Base-by-base conservation (phyloP, 768 basidiomycete species). In the Termitomyces sp. region DNA sequence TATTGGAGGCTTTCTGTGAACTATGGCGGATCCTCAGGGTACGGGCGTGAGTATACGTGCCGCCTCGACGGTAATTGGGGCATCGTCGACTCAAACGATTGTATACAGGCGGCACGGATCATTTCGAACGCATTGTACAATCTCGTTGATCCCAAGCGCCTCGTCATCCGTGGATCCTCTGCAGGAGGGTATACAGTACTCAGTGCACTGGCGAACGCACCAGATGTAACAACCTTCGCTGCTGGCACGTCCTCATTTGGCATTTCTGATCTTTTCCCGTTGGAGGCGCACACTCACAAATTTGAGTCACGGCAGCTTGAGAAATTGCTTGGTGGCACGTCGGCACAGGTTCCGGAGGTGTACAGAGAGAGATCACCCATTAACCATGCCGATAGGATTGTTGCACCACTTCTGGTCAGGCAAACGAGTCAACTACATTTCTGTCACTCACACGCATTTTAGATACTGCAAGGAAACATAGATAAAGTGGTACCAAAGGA, bases 181-280 rank as follows among this genome's bases (percentile, higher is more conserved):
- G 80, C 89, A 4, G 90, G 91, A 2, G 91, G 91, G 0, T 90
- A 77, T 68, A 90, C 88, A 2, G 77, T 78, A 6, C 79, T 94
- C 35, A 69, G 84, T 10, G 68, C 72, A 2, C 54, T 79, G 4
- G 75, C 76, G 12, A 75, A 71, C 10, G 71, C 74, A 12, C 69
- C 75, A 0, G 68, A 75, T n/a, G 67, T 70, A 13, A 72, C 67
- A 10, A 76, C 78, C 24, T 90, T 87, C 61, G 80, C 87, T 0
- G 88, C 83, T 0, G 87, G 81, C 0, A 78, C 84, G 2, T 85
- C 83, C 0, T 73, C 72, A n/a, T 94, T 77, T 63, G 91, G 92
- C 0, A 74, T 93, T 47, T 84, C 84, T 0, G 85, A 91, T 64
- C 69, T 92, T 33, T 67, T 67, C 12, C 74, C 45, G 51, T 75